Base-by-base conservation (phyloP, 768 basidiomycete species). In the Neoboletus subvelutipes region DNA sequence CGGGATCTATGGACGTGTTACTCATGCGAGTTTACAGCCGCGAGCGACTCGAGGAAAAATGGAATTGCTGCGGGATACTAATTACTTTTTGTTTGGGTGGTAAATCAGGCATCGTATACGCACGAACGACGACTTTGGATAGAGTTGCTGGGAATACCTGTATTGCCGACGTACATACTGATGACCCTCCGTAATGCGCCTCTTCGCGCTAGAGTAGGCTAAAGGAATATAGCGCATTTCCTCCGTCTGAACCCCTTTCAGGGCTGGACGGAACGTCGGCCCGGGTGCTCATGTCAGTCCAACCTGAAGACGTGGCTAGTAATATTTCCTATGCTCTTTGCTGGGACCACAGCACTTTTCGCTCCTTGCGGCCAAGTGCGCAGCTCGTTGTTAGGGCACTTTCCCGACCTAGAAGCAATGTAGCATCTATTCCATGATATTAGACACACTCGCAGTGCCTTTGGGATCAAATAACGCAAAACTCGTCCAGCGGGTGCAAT, bases 31-130 rank as follows among this genome's bases (percentile, higher is more conserved):
- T 37, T 26, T 26, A 43, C 62, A 90, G 94, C 92, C 58, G 88
- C 91, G 10, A 92, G 90, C 67, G 94, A 97, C 72, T 92, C 90
- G 20, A 82, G 94, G 67, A 96, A 95, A 78, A 90, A 93, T 60
- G 94, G 94, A n/a, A 81, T 94, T 41, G 90, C 94, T 5, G 85
- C 90, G 46, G 94, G 90, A 4, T 95, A 94, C 73, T 92, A 66
- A 72, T 40, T 7, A 28, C 3, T n/a, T 33, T 3, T 36, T 1
- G 36, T 20, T 33, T 28, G 18, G 36, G 15, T 18, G 10, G 24
- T 9, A 29, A 18, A 11, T 15, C 26, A 11, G 15, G 26, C 24
- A 29, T 26, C 15, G 7, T 20, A 24, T n/a, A 18, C 12, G 10
- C 20, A 22, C 22, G 20, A 17, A 33, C 15, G 26, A 34, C 17